Conservation (phyloP, 805 yeast genomes). For the Blastobotrys terrestris region DNA sequence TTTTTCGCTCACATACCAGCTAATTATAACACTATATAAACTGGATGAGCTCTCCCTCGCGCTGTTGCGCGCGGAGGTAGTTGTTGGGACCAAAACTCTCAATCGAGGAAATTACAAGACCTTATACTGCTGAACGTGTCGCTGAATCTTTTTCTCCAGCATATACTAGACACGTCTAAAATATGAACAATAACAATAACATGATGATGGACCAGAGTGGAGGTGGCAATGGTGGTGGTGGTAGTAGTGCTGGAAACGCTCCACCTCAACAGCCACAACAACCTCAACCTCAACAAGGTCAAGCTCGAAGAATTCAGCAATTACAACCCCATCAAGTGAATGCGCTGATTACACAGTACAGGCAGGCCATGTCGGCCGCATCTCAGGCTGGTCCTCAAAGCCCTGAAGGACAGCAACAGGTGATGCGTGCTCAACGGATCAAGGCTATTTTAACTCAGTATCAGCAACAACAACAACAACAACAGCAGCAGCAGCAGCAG, state of each 20-base stretch:
- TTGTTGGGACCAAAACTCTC: too few relatives aligned
- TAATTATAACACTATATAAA: not conserved
- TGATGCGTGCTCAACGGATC: conserved; percentile 27
- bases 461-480: conserved; percentile 17
- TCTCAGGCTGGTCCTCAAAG: conserved; percentile 24
- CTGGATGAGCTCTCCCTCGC: not conserved
- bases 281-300: not conserved
- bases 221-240: not conserved
- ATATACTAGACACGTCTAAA: not conserved
- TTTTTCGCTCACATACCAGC: too few relatives aligned
- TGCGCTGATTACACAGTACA: conserved; percentile 27
- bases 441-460: conserved; percentile 20
- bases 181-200: not conserved
- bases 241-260: not conserved
- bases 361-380: conserved; percentile 24
- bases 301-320: conserved; percentile 3
- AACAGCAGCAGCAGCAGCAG: conserved; percentile 17
- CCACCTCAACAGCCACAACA: not conserved
- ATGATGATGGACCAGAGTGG: not conserved
- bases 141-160: not conserved
- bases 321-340: conserved; percentile 24
- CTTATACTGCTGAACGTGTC: too few relatives aligned
- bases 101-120: too few relatives aligned
- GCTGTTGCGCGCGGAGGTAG: not conserved
- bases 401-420: conserved; percentile 28